Evolutionary conservation across 2,329 filamentous ascomycete genomes (phyloP), one percentile per base, ranked within the genome.

Genomic region (Cyclaneusma minus): DNA sequence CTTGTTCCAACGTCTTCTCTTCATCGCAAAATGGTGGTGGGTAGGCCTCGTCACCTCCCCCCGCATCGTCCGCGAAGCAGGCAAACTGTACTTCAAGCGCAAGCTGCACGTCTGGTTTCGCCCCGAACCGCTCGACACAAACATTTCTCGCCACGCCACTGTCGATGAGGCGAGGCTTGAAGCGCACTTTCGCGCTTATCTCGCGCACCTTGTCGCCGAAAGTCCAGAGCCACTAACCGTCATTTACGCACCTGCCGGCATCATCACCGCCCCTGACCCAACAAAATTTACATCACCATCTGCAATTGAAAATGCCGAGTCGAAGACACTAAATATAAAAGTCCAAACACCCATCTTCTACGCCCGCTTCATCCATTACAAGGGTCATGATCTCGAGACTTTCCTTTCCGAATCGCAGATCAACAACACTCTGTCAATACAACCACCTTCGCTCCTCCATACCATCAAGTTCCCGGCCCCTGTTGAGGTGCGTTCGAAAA

Each of bases 331-430:
- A 5, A 62, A 65, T 22, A 50, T 80, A 24, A 62, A 60, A 28
- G 52, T 80, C 4, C 45, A 76, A 12, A 74, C 68, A 0, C 74
- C 76, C 1, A 55, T 52, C 0, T 82, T 82, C 41, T 82, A 82
- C 50, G 60, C 64, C 8, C 62, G 72, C 15, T 70, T 80, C 24
- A 56, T 71, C 1, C 59, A 65, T 35, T 78, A 80, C 40, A n/a
- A n/a, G n/a, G 55, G 64, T 0, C 59, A 74, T 39, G 64, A 68
- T 13, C 56, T 67, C 11, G 67, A 75, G 37, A 70, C 68, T 1
- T 52, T 79, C 16, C 65, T 71, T 29, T 58, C 60, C 31, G 71
- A 79, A 41, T 43, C 67, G 41, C 45, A 63, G 22, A 68, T 70
- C 31, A 74, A 61, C 35, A 51, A 56, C 20, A 79, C 71, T 0